Base-by-base conservation (phyloP, 148 eudicot genomes). In the Fallopia convolvulus region DNA sequence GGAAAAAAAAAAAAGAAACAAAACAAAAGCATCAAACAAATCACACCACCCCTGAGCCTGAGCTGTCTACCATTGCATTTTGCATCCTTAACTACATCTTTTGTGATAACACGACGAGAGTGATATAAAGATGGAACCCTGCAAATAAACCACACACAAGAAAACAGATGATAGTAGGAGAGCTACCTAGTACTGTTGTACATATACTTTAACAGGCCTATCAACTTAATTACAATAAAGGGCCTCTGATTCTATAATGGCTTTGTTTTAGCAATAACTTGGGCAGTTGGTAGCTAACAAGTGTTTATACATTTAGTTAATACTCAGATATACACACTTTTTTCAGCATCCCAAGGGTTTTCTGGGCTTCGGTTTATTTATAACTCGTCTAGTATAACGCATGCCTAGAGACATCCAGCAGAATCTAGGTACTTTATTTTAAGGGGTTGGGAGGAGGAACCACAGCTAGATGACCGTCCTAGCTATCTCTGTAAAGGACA, bases 61-160 rank as follows among this genome's bases (percentile, higher is more conserved):
- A 61, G 70, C 39, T 61, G 70, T 61, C 70, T 61, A 61, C 15
- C 70, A 61, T 23, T 26, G 70, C 70, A 61, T 23, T 61, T 13
- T 61, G 70, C 70, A 61, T 39, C 70, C 70, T 61, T 61, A 61
- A 26, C 17, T 9, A 21, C 14, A 60, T 60, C 68, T 60, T 60
- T 61, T 61, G 70, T 61, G 70, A 58, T 58, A 58, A 58, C 65
- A 58, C 32, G 65, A 58, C 65, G 65, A 23, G 65, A 58, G 65
- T 58, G 65, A 61, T 61, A 30, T 61, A 61, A 61, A 61, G 70
- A 61, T 55, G 61, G 21, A 55, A 21, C 10, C 61, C 61, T 55
- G 61, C 61, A 55, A 55, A 55, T 14, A 26, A 61, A 61, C 70
- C 70, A 23, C 70, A 61, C 70, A 61, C 70, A 61, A 61, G 70